A percentile compares a stretch with the other conserved stretches of the same genome.
phyloP scores from a whole-genome alignment of 164 flowering plant species.

The Warburgia ugandensis region DNA sequence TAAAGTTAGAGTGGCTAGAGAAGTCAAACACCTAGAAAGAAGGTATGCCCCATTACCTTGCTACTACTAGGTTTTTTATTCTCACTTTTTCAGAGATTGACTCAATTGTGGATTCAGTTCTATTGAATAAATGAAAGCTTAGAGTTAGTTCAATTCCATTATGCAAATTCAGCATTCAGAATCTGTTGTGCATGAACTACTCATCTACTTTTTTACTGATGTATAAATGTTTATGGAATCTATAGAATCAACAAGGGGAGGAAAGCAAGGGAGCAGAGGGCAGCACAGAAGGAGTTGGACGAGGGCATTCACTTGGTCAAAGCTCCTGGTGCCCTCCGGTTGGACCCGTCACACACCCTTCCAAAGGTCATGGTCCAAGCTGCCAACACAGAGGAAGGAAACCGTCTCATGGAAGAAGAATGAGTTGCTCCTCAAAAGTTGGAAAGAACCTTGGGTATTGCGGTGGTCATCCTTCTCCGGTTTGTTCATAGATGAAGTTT shows the following conservation, averaged over 20 bases:
- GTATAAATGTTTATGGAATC: not conserved
- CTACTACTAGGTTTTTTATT: no score
- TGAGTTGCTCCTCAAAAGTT: no score
- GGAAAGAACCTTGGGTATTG: no score
- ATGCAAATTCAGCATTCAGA: no score
- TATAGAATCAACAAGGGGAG: slow-evolving; percentile 21
- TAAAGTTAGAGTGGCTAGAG: slow-evolving; percentile 16
- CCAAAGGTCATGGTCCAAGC: slow-evolving; percentile 25
- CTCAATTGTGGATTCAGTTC: no score
- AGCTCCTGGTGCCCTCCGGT: slow-evolving; percentile 34
- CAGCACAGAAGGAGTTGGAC: slow-evolving; percentile 38
- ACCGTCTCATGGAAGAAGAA: slow-evolving; percentile 60
- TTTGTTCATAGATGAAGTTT: no score
- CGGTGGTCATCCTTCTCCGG: no score
- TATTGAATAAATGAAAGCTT: no score
- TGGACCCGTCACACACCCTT: slow-evolving; percentile 39
- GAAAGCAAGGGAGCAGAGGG: slow-evolving; percentile 15
- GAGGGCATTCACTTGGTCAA: slow-evolving; percentile 50
- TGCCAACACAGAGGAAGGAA: slow-evolving; percentile 22
- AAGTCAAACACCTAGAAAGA: slow-evolving; percentile 6
- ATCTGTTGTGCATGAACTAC: no score
- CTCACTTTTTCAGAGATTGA: no score
- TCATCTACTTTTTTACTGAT: not conserved
- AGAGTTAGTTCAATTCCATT: no score
- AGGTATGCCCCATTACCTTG: slow-evolving; percentile 12